A percentile compares a stretch with the other conserved stretches of the same genome.
Evolutionary conservation across 1,284 basidiomycete genomes (phyloP).

Genomic region (Trichosporon faecale): DNA sequence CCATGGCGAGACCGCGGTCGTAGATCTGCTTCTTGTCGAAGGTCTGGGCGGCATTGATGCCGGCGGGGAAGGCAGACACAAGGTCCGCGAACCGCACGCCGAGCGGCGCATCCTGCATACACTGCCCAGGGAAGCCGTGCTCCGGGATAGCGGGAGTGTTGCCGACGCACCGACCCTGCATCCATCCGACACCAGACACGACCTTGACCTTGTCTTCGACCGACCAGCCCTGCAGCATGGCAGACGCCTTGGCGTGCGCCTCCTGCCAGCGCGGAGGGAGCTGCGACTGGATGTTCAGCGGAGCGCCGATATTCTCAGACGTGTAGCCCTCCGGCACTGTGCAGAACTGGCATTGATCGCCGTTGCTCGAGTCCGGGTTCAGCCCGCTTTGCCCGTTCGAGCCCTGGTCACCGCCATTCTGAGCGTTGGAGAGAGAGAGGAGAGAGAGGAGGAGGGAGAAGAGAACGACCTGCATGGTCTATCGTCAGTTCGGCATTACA

Average conservation of each 20-base stretch:
- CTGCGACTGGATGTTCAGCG: slow-evolving; percentile 20
- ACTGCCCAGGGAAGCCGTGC: slow-evolving; percentile 66
- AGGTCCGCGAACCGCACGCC: slow-evolving; percentile 65
- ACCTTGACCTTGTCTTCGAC: slow-evolving; percentile 55
- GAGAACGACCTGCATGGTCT: slow-evolving; percentile 10
- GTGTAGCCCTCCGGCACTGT: slow-evolving; percentile 30
- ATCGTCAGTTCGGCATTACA: not conserved
- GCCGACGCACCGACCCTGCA: slow-evolving; percentile 60
- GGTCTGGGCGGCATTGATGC: slow-evolving; percentile 69
- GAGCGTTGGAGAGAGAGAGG: not conserved
- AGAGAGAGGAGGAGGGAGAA: slow-evolving; percentile 1
- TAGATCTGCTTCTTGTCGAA: slow-evolving; percentile 72
- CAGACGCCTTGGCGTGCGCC: slow-evolving; percentile 45
- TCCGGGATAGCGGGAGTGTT: slow-evolving; percentile 63
- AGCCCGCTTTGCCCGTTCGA: slow-evolving; percentile 2
- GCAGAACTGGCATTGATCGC: slow-evolving; percentile 17
- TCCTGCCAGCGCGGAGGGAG: slow-evolving; percentile 28
- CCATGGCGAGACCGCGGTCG: slow-evolving; percentile 69
- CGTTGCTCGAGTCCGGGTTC: slow-evolving; percentile 10
- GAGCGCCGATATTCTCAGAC: slow-evolving; percentile 26
- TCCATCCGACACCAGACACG: slow-evolving; percentile 53
- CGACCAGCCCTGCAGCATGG: slow-evolving; percentile 49
- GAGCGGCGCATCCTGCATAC: slow-evolving; percentile 57
- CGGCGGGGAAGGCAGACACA: slow-evolving; percentile 67
- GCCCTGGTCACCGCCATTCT: slow-evolving; percentile 9